Evolutionary conservation across 805 yeast species (phyloP), one percentile per base, ranked within the genome.

Genomic region (Wickerhamiella siamensis): DNA sequence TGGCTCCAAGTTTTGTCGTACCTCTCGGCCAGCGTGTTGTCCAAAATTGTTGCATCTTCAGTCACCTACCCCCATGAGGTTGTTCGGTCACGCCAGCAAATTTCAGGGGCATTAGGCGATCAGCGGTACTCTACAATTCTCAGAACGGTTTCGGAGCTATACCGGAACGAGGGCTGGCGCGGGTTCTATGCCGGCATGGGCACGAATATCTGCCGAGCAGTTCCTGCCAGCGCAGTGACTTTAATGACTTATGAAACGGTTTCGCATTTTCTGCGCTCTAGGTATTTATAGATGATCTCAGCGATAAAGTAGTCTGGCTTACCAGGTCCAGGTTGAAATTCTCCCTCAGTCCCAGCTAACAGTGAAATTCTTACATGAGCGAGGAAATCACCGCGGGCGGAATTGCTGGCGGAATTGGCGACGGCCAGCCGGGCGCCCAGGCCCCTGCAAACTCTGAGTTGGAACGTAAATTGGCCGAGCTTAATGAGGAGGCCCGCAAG

Each of bases 51-150:
- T 39, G 97, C 97, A 3, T 78, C 91, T 37, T 69, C 83, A 1
- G 67, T 83, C 41, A 88, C 97, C 0, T 88, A 88, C 57, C 97
- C 98, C 2, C 98, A 88, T 62, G 98, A 88, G 59, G 87, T 88
- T 26, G 66, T 91, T 38, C 71, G 98, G 52, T 87, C 97, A 10
- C 70, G 97, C 53, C 72, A 86, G 73, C 98, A 88, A 62, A 72
- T 82, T 48, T 59, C 49, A 40, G 57, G 69, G 70, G 31, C 37
- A 20, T 22, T 40, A 14, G 43, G 40, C 16, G 46, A 42, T 20
- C 31, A 33, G 37, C 51, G 54, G 44, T 62, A 58, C 44, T 45
- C 54, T 17, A 67, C 67, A 32, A 53, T 65, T 31, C 22, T 60
- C 32, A 51, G 51, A 20, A 62, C 67, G n/a, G 53, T 55, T 17